phyloP scores from a whole-genome alignment of 305 asterid genomes.

The Andrographis paniculata region DNA sequence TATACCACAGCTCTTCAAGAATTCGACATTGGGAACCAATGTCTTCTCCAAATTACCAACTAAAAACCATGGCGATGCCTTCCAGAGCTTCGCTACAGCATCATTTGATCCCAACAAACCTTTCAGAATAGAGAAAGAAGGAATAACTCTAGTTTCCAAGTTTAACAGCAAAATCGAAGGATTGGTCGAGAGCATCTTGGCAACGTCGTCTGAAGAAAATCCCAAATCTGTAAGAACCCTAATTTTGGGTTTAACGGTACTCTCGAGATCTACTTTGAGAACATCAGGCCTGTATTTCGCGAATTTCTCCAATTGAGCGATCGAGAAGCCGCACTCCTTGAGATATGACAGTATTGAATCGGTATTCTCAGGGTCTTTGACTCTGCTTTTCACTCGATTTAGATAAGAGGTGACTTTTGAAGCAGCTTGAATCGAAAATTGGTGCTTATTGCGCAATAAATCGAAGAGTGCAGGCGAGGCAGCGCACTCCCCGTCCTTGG shows the following conservation, averaged over 20 bases:
- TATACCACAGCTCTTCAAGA: slow-evolving; percentile 27
- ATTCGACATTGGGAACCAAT: slow-evolving; percentile 25
- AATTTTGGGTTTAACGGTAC: slow-evolving; percentile 25
- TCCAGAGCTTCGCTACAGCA: slow-evolving; percentile 15
- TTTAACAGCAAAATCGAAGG: slow-evolving; percentile 18
- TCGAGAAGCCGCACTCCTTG: slow-evolving; percentile 16
- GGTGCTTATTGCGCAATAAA: slow-evolving; percentile 13
- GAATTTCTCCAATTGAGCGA: slow-evolving; percentile 13
- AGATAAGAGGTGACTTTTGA: slow-evolving; percentile 10
- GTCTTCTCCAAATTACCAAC: slow-evolving; percentile 19
- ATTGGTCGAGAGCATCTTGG: slow-evolving; percentile 11
- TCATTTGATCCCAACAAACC: slow-evolving; percentile 20
- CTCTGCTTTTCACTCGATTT: background rate
- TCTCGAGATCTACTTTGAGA: slow-evolving; percentile 11
- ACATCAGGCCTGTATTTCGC: slow-evolving; percentile 1
- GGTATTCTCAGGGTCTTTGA: background rate
- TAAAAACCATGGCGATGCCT: slow-evolving; percentile 12
- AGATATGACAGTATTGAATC: slow-evolving; percentile 14
- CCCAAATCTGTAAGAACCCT: slow-evolving; percentile 25
- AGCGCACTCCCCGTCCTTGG: background rate
- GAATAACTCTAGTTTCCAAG: slow-evolving; percentile 6
- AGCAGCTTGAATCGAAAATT: slow-evolving; percentile 10
- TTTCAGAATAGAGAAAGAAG: slow-evolving; percentile 19
- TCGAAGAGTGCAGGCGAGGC: background rate
- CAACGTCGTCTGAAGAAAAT: slow-evolving; percentile 20